Conservation (phyloP, 169 alveolate genomes). For the Cryptosporidium sp. region DNA sequence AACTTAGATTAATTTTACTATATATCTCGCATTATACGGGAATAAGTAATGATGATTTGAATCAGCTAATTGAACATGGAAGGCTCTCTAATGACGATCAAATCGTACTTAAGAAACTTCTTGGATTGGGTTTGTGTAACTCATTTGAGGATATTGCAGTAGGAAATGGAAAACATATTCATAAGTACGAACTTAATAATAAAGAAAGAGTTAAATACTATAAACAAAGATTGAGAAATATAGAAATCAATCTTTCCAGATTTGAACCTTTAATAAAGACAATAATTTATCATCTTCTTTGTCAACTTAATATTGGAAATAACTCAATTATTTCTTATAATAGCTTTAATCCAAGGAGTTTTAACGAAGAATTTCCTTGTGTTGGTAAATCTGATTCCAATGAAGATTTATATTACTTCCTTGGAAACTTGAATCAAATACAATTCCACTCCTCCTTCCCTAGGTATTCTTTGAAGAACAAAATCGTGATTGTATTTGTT, state of each 20-base stretch:
- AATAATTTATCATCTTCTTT: constrained; percentile 28
- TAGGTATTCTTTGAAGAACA: constrained; percentile 44
- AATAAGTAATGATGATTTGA: constrained; percentile 73
- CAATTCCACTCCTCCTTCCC: constrained; percentile 46
- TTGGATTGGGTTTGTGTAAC: constrained; percentile 57
- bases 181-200: constrained; percentile 26
- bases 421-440: constrained; percentile 56
- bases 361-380: constrained; percentile 63
- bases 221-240: constrained; percentile 49
- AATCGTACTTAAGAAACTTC: constrained; percentile 42
- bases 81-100: constrained; percentile 56
- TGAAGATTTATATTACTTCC: neutral
- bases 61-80: constrained; percentile 39
- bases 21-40: constrained; percentile 77
- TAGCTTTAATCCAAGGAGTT: constrained; percentile 35
- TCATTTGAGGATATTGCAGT: constrained; percentile 73
- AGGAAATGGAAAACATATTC: constrained; percentile 59
- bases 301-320: constrained; percentile 47
- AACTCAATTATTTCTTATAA: constrained; percentile 53
- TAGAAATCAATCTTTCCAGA: constrained; percentile 43
- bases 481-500: constrained; percentile 80
- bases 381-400: neutral
- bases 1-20: constrained; percentile 81
- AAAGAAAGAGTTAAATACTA: constrained; percentile 72
- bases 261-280: constrained; percentile 69